Base-by-base conservation (phyloP, 495 filamentous ascomycete genomes). In the Xylaria castorea region DNA sequence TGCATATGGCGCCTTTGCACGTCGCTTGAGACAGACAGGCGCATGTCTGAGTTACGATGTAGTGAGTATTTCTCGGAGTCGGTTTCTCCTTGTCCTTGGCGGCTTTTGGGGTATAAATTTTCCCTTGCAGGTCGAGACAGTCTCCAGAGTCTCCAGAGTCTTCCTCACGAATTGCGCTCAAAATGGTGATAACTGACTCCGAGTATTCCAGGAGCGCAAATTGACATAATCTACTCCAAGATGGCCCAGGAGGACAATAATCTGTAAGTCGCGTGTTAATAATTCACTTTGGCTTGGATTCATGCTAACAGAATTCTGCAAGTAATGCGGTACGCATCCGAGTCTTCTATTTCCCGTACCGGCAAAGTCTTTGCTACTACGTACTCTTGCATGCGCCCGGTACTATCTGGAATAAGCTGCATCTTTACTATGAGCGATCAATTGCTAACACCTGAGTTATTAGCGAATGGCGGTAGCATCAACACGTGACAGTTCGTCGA, bases 171-270 rank as follows among this genome's bases (percentile, higher is more conserved):
- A 20, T 60, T 8, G 12, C 2, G 55, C 16, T 18, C 14, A 6
- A 34, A 20, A 34, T 12, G 55, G 30, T 6, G 5, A 32, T n/a
- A 36, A 60, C 55, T 60, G 55, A 60, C 55, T 8, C 8, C 8
- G 30, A 36, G 30, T 36, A 9, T 60, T 36, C 9, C 30, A 60
- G 74, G 78, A n/a, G 78, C 79, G 8, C 79, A 80, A 65, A 81
- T 80, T 48, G 79, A 81, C 55, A 80, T 81, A 36, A 81, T 81
- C 64, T 81, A 76, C 62, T 78, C 78, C 50, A 81, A 79, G 73
- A 79, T 81, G 74, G 77, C 78, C 51, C 78, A 80, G 38, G 79
- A 81, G 44, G 79, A 81, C 40, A 81, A 81, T 66, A 80, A 79
- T 46, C 74, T 81, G 46, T 79, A 76, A 62, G 78, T 78, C n/a